Percentiles rank a stretch among this genome's conserved stretches.
phyloP scores from a whole-genome alignment of 352 stramenopile species.

The Stramenopiles sp. region DNA sequence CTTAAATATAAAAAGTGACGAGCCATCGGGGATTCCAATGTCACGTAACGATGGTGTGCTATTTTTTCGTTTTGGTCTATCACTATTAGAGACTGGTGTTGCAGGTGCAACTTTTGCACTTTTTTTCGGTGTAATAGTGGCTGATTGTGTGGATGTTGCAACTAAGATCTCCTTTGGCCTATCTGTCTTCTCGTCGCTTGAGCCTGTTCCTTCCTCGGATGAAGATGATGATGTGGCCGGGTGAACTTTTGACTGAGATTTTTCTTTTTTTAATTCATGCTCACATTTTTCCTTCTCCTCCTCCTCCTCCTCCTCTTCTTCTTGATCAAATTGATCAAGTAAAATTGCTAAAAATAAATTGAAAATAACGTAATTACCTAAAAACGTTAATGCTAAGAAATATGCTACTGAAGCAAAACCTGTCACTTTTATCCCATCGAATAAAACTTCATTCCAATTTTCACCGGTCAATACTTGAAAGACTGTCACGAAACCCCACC shows the following conservation, averaged over 20 bases:
- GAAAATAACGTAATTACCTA: conserved; percentile 4
- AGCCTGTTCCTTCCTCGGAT: too few relatives aligned
- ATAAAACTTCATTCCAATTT: conserved; percentile 2
- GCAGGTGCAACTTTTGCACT: neutral
- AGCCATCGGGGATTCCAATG: neutral
- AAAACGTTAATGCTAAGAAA: conserved; percentile 13
- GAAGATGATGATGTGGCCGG: neutral
- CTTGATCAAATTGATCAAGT: conserved; percentile 21
- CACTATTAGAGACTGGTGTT: neutral
- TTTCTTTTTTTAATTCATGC: neutral
- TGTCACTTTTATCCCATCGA: neutral
- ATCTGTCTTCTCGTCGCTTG: too few relatives aligned
- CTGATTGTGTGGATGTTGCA: too few relatives aligned
- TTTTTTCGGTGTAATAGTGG: neutral
- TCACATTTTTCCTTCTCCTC: too few relatives aligned
- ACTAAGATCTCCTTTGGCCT: too few relatives aligned
- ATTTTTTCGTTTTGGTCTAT: neutral
- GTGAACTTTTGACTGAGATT: neutral
- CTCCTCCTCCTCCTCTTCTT: neutral
- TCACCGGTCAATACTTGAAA: conserved; percentile 4
- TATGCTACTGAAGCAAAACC: neutral
- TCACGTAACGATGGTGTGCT: too few relatives aligned
- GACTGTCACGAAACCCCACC: neutral
- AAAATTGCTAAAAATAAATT: conserved; percentile 1
- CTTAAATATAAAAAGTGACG: neutral